phyloP scores from a whole-genome alignment of 345 rosid species.

The Capsella bursapastoris region DNA sequence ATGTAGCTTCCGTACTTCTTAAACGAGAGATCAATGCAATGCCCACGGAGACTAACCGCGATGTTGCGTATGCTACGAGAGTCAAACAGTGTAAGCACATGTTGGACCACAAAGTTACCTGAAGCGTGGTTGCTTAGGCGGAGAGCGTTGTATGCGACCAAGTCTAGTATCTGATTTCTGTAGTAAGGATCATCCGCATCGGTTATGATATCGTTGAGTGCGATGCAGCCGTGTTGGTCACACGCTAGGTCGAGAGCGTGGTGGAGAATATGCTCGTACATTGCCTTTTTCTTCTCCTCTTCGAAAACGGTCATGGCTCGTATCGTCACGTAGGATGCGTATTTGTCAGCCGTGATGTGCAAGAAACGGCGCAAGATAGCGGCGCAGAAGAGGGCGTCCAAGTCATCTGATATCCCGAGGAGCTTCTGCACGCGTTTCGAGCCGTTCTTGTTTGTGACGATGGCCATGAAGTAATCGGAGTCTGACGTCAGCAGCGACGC shows the following conservation, averaged over 20 bases:
- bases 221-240: conserved; percentile 23
- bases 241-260: conserved; percentile 1
- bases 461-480: conserved; percentile 16
- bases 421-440: conserved; percentile 27
- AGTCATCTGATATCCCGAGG: conserved; percentile 27
- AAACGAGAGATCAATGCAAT: conserved; percentile 5
- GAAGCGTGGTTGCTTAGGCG: conserved; percentile 8
- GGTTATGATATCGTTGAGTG: conserved; percentile 17
- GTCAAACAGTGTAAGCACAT: conserved; percentile 8
- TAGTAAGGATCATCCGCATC: neutral
- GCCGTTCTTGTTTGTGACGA: conserved; percentile 2
- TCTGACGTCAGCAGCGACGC: conserved; percentile 7
- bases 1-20: conserved; percentile 7
- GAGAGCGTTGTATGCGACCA: neutral
- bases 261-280: neutral
- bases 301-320: conserved; percentile 34
- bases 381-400: neutral
- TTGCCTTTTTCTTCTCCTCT: neutral
- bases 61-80: neutral
- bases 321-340: conserved; percentile 21
- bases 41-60: neutral
- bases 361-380: conserved; percentile 29
- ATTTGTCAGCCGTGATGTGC: conserved; percentile 22
- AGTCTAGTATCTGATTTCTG: conserved; percentile 1
- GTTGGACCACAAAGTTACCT: conserved; percentile 30